Base-by-base conservation (phyloP, 1,139 yeast species). In the Pichia cactophila region DNA sequence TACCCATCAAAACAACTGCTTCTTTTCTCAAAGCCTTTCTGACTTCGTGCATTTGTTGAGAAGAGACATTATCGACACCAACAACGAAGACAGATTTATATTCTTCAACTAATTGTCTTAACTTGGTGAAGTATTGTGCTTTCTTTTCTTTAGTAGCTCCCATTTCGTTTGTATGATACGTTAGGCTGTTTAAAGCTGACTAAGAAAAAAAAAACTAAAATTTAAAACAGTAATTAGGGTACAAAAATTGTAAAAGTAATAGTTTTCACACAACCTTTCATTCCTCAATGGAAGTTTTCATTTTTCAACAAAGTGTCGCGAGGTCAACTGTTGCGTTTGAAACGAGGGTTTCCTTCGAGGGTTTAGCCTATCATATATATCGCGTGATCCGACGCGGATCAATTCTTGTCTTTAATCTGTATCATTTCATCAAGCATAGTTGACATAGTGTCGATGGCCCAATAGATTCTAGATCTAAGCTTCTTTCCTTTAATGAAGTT, bases 1-100 rank as follows among this genome's bases (percentile, higher is more conserved):
- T 92, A 82, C 99, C 99, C 97, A 94, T 92, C 71, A 92, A 80
- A 62, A 94, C 90, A 63, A 86, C 92, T 68, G 92, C 98, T 55
- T 83, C 85, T 62, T 89, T 88, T 80, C 99, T 89, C 69, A 94
- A 84, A 61, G 88, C 77, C 83, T 86, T 89, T 85, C 99, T 90
- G 79, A 89, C 83, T 82, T 92, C 96, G 81, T 92, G 98, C 97
- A 92, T 90, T 75, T 92, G 98, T 81, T 92, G 98, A 67, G 98
- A 92, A 64, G 97, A 88, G 71, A 92, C 98, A 82, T 92, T 92
- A 81, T 92, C 98, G 67, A 92, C 97, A 77, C 97, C 97, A 70
- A 92, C 97, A 66, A 92, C 74, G 89, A 92, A 90, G 81, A 90
- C 82, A 67, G 97, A 88, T 82, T 87, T 86, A 96, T 86, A 88